Conservation (phyloP, 345 rosid species). For the Microcos paniculata region DNA sequence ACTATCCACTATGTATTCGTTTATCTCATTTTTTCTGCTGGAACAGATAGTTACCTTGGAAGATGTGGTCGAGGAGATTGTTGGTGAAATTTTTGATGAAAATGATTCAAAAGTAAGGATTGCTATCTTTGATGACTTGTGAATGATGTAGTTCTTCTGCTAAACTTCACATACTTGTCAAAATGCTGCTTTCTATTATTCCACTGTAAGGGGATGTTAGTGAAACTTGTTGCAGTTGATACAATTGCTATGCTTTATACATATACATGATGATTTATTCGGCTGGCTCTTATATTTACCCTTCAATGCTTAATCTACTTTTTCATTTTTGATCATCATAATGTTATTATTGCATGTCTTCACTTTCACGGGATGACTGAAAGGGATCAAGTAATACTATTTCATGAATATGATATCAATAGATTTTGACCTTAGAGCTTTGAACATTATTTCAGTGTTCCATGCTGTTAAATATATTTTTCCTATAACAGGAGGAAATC, state of each 20-base stretch:
- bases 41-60: constrained; percentile 89
- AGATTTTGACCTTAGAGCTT: background rate
- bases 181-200: background rate
- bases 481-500: constrained; percentile 80
- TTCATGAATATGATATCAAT: background rate
- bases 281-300: background rate
- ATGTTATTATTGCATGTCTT: background rate
- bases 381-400: background rate
- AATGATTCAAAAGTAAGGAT: constrained; percentile 86
- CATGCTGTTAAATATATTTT: background rate
- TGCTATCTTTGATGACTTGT: background rate
- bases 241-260: background rate
- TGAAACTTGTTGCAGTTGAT: background rate
- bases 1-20: background rate
- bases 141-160: background rate
- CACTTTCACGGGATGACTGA: background rate
- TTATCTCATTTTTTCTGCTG: constrained; percentile 18
- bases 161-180: background rate
- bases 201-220: background rate
- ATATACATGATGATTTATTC: background rate
- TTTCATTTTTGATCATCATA: background rate
- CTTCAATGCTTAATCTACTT: background rate
- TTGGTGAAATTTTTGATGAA: constrained; percentile 97
- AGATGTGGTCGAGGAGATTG: constrained; percentile 98
- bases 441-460: constrained; percentile 2